phyloP scores from a whole-genome alignment of 2,329 filamentous ascomycete genomes.

The Fusarium subglutinans region DNA sequence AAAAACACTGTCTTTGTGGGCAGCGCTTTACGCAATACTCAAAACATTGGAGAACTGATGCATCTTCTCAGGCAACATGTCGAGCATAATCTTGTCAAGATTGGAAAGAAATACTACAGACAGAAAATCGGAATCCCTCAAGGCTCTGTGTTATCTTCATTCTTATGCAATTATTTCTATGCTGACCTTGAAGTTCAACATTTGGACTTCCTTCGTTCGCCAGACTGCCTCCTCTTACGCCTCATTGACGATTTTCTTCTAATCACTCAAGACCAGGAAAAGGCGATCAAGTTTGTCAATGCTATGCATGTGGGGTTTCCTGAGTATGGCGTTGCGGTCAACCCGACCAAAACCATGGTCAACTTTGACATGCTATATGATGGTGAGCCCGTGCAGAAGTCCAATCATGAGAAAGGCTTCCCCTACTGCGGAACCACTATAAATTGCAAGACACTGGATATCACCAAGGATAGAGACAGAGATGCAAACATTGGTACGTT shows the following conservation, averaged over 20 bases:
- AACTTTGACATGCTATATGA: constrained; percentile 78
- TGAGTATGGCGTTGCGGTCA: constrained; percentile 83
- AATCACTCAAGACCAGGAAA: constrained; percentile 73
- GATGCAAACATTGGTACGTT: constrained; percentile 60
- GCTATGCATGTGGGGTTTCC: constrained; percentile 83
- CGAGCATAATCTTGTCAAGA: constrained; percentile 83
- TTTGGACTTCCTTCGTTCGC: constrained; percentile 69
- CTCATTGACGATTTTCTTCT: constrained; percentile 94
- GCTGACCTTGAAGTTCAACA: constrained; percentile 80
- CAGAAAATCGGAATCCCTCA: constrained; percentile 93
- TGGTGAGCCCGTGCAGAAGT: constrained; percentile 60
- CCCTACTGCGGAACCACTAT: constrained; percentile 90
- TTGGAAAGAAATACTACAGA: constrained; percentile 87
- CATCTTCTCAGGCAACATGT: constrained; percentile 82
- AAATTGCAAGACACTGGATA: constrained; percentile 76
- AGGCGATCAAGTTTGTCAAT: constrained; percentile 78
- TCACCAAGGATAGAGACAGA: constrained; percentile 73
- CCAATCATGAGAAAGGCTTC: constrained; percentile 63
- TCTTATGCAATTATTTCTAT: constrained; percentile 96
- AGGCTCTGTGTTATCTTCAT: constrained; percentile 85
- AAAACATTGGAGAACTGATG: constrained; percentile 69
- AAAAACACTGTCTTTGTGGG: constrained; percentile 83
- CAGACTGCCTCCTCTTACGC: constrained; percentile 75
- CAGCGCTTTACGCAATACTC: constrained; percentile 65
- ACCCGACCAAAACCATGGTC: constrained; percentile 79